Percentiles rank a stretch among this genome's conserved stretches.
phyloP scores from a whole-genome alignment of 129 eudicot species.

The Saussurea involucrata region DNA sequence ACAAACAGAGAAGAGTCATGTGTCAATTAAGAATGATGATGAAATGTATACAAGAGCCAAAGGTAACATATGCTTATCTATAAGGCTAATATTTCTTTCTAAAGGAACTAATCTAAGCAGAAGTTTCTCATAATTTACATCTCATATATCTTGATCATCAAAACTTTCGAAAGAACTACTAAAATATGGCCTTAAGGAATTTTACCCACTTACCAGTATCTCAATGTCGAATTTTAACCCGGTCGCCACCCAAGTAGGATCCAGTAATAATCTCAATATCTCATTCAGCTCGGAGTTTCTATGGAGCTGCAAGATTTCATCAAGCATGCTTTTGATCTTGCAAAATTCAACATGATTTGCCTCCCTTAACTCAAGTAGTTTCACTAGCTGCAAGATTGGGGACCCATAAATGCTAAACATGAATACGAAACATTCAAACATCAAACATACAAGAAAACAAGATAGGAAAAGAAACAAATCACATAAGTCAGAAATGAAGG shows the following conservation, averaged over 20 bases:
- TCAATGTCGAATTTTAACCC: constrained; percentile 72
- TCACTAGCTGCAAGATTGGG: constrained; percentile 71
- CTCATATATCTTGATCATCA: constrained; percentile 7
- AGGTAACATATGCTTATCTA: neutral
- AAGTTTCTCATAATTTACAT: constrained; percentile 3
- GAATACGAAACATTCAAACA: neutral
- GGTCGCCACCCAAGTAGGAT: constrained; percentile 95
- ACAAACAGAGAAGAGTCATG: neutral
- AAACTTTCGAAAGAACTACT: neutral
- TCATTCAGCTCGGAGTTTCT: constrained; percentile 59
- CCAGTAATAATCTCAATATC: constrained; percentile 66
- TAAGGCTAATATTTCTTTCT: constrained; percentile 15
- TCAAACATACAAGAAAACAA: neutral
- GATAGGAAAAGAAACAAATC: neutral
- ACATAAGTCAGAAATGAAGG: neutral
- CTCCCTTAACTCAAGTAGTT: constrained; percentile 93
- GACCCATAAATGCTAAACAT: neutral
- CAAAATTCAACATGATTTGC: constrained; percentile 95
- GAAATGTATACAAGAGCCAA: neutral
- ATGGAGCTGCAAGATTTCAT: constrained; percentile 65
- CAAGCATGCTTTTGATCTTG: constrained; percentile 81
- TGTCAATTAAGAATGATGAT: neutral
- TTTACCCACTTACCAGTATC: constrained; percentile 53
- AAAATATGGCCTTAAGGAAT: neutral
- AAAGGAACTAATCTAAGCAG: neutral